Conservation (phyloP, 805 yeast genomes). For the Groenewaldozyma tartarivorans region DNA sequence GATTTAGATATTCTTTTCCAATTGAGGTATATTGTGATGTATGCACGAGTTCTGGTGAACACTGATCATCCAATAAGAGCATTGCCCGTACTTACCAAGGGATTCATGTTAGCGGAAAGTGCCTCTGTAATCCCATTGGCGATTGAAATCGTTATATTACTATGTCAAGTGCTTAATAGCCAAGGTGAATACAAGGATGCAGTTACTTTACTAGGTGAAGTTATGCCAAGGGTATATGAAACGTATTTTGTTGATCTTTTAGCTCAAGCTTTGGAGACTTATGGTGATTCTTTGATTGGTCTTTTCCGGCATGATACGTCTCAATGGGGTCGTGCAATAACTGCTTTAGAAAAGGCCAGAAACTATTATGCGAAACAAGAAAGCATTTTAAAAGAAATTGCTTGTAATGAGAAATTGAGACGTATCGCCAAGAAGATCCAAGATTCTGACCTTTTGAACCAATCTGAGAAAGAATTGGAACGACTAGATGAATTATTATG, state of each 20-base stretch:
- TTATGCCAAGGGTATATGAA: slow-evolving; percentile 38
- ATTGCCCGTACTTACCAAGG: slow-evolving; percentile 39
- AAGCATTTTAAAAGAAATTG: background rate
- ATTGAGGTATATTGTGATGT: slow-evolving; percentile 38
- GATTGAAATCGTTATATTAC: slow-evolving; percentile 38
- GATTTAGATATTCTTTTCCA: slow-evolving; percentile 43
- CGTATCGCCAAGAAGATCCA: background rate
- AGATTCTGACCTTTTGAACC: background rate
- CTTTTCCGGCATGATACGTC: slow-evolving; percentile 4
- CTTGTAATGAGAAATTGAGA: background rate
- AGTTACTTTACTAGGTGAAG: slow-evolving; percentile 29
- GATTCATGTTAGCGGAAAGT: slow-evolving; percentile 38
- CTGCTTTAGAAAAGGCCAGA: background rate
- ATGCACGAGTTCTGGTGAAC: slow-evolving; percentile 35
- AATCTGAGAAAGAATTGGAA: background rate
- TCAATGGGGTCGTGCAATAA: background rate
- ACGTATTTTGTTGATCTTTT: slow-evolving; percentile 31
- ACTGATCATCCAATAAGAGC: slow-evolving; percentile 36
- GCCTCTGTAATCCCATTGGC: slow-evolving; percentile 38
- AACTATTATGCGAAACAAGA: background rate
- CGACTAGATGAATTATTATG: background rate
- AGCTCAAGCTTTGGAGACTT: slow-evolving; percentile 30
- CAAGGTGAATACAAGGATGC: slow-evolving; percentile 38
- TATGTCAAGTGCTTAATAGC: slow-evolving; percentile 37
- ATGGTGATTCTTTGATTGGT: slow-evolving; percentile 25